Evolutionary conservation across 768 basidiomycete genomes (phyloP).

Genomic region (Panus rudis): DNA sequence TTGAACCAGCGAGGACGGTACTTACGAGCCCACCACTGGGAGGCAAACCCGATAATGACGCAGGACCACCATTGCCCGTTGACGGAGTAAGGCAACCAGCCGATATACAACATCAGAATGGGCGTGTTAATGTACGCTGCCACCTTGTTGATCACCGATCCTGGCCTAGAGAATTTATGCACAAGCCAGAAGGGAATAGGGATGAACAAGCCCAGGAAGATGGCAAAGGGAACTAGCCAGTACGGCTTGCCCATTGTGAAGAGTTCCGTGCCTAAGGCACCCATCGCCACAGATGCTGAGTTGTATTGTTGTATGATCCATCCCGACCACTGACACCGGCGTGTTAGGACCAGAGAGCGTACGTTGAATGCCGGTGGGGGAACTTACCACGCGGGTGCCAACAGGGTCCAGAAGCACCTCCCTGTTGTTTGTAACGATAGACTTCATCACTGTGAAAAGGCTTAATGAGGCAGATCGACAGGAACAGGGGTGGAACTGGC

Average conservation of each 20-base stretch:
- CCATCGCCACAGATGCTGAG: slow-evolving; percentile 49
- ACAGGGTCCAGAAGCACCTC: slow-evolving; percentile 40
- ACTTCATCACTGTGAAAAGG: slow-evolving; percentile 36
- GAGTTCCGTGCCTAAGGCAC: slow-evolving; percentile 46
- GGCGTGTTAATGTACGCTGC: slow-evolving; percentile 41
- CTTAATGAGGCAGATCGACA: neutral
- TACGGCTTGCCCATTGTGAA: slow-evolving; percentile 41
- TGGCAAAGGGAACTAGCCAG: slow-evolving; percentile 41
- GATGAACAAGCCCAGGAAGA: slow-evolving; percentile 43
- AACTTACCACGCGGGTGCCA: slow-evolving; percentile 38
- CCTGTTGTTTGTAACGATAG: slow-evolving; percentile 39
- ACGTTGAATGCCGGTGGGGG: neutral
- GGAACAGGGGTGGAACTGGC: slow-evolving; percentile 4
- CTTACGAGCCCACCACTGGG: slow-evolving; percentile 44
- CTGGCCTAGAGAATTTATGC: slow-evolving; percentile 30
- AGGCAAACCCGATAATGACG: slow-evolving; percentile 39
- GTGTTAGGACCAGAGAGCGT: neutral
- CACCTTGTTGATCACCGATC: slow-evolving; percentile 24
- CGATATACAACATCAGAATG: slow-evolving; percentile 32
- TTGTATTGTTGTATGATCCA: slow-evolving; percentile 49
- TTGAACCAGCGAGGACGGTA: slow-evolving; percentile 39
- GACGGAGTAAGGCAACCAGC: slow-evolving; percentile 41
- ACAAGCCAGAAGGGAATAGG: slow-evolving; percentile 45
- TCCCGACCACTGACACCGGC: slow-evolving; percentile 35
- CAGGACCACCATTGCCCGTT: slow-evolving; percentile 53